These are phyloP conservation scores for Pyrenochaeta sp. DNA, from an alignment of 2,329 filamentous ascomycete species.

Conservation along the genomic window DNA sequence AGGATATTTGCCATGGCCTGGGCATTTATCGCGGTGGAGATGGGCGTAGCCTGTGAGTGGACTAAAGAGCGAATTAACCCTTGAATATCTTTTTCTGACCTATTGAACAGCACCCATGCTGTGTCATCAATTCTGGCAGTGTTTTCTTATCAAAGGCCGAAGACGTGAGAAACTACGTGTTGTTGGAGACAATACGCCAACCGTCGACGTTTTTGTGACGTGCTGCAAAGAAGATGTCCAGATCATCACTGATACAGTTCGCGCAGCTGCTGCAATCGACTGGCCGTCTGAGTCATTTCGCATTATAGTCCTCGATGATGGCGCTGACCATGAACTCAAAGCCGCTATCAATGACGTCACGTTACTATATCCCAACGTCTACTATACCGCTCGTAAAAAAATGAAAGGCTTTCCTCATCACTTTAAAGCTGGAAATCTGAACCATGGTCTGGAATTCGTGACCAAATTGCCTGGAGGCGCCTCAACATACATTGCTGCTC, in stretches of 20 bases:
- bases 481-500: conserved; percentile 67
- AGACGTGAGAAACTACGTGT: conserved; percentile 9
- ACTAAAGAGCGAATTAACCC: neutral
- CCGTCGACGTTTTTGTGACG: conserved; percentile 55
- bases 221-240: conserved; percentile 55
- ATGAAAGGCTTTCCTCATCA: conserved; percentile 53
- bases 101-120: conserved; percentile 1
- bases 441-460: conserved; percentile 56
- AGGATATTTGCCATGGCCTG: conserved; percentile 10
- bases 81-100: neutral
- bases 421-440: conserved; percentile 72
- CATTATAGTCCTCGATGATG: conserved; percentile 49
- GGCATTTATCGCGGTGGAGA: conserved; percentile 12
- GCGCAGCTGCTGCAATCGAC: conserved; percentile 11
- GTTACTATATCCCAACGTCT: conserved; percentile 51
- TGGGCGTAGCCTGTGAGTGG: conserved; percentile 11
- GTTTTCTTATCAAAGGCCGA: conserved; percentile 11
- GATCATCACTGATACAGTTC: conserved; percentile 48
- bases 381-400: conserved; percentile 55
- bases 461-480: conserved; percentile 49
- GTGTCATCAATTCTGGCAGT: conserved; percentile 13
- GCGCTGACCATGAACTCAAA: conserved; percentile 31
- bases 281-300: conserved; percentile 47
- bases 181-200: conserved; percentile 35
- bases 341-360: conserved; percentile 48